These are phyloP conservation scores for Trichomonas tenax DNA, from an alignment of 208 protist species.

Conservation along the genomic window DNA sequence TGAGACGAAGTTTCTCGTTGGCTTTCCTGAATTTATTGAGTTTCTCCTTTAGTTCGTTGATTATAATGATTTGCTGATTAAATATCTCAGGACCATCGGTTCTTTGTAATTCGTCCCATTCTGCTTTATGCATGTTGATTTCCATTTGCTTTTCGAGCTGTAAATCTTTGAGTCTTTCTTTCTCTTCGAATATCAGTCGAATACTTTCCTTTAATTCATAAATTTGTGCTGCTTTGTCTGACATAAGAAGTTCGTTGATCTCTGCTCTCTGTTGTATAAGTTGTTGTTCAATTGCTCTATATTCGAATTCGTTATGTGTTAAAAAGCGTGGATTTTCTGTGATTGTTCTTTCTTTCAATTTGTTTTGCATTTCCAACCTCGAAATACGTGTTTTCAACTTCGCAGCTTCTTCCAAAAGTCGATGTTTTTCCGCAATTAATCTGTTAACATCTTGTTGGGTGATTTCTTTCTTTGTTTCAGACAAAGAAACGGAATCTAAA, in stretches of 20 bases:
- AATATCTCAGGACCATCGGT: background rate
- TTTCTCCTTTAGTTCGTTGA: background rate
- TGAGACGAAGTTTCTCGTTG: background rate
- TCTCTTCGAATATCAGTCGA: background rate
- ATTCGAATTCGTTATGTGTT: background rate
- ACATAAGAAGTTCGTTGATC: background rate
- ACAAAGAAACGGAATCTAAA: background rate
- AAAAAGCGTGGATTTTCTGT: background rate
- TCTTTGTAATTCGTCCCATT: background rate
- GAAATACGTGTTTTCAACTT: background rate
- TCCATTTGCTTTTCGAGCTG: background rate
- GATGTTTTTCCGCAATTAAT: background rate
- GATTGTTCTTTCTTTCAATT: background rate
- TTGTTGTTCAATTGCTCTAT: background rate
- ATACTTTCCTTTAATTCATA: background rate
- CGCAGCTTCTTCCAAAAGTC: background rate
- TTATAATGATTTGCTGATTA: background rate
- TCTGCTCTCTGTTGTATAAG: background rate
- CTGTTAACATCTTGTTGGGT: background rate
- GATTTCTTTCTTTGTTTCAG: background rate
- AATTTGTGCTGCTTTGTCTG: background rate
- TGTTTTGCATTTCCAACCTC: background rate
- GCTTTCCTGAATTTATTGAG: background rate
- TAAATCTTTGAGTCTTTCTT: background rate
- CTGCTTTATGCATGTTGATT: background rate